Evolutionary conservation across 2,329 filamentous ascomycete genomes (phyloP).

Genomic region (Apiospora marii): DNA sequence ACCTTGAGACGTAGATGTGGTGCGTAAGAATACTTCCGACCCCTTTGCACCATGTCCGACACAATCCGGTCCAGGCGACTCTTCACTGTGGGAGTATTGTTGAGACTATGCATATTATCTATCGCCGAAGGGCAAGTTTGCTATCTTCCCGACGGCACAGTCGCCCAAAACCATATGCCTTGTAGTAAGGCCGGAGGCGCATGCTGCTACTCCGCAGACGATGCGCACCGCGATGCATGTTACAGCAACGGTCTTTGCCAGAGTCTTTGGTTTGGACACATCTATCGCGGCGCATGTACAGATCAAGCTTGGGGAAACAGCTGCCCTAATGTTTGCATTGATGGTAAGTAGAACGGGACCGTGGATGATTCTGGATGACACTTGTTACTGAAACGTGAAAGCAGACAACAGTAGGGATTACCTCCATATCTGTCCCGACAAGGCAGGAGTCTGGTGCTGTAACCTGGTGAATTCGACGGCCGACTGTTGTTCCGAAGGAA

Average conservation of each 20-base stretch:
- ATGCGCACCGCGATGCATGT: not conserved
- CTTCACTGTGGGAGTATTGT: not conserved
- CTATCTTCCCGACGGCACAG: not conserved
- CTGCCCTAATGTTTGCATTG: not conserved
- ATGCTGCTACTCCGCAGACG: not conserved
- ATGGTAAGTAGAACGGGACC: not conserved
- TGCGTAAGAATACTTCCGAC: too few species aligned
- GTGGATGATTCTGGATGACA: not conserved
- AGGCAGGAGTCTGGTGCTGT: not conserved
- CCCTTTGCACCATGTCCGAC: not conserved
- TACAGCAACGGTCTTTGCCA: not conserved
- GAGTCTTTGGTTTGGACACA: not conserved
- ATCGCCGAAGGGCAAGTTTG: not conserved
- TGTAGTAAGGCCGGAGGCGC: not conserved
- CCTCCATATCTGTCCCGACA: too few species aligned
- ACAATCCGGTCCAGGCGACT: too few species aligned
- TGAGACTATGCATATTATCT: not conserved
- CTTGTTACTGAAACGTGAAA: too few species aligned
- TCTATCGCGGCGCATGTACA: not conserved
- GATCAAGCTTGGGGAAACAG: not conserved
- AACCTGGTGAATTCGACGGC: not conserved
- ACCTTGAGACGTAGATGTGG: too few species aligned
- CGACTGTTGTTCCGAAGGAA: not conserved
- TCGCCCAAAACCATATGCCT: not conserved
- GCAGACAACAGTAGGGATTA: too few species aligned